A percentile compares a stretch with the other conserved stretches of the same genome.
Conservation (phyloP, 2,329 filamentous ascomycete genomes). For the Amauroascus verrucosus region DNA sequence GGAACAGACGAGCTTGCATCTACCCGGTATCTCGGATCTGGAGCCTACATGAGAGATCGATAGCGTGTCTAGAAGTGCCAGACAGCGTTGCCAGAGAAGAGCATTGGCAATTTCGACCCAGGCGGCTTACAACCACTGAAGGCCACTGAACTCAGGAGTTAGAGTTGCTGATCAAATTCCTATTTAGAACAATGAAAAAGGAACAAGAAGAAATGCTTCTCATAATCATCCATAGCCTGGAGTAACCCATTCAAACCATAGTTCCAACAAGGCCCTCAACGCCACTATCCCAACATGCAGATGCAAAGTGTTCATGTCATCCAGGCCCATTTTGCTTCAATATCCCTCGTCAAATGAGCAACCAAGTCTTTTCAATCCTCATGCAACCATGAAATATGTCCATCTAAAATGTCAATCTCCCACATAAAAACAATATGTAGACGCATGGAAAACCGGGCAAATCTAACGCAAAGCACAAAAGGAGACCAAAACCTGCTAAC, state of each 20-base stretch:
- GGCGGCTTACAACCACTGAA: background rate
- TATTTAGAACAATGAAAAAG: background rate
- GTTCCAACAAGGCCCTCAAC: conserved; percentile 6
- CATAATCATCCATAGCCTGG: background rate
- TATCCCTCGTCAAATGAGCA: background rate
- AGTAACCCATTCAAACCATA: background rate
- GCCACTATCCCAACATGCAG: conserved; percentile 3
- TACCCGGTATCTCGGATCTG: background rate
- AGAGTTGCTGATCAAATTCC: too few relatives aligned
- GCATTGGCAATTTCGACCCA: background rate
- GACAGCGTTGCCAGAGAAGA: background rate
- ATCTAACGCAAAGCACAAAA: background rate
- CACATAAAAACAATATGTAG: background rate
- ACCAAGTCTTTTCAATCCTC: background rate
- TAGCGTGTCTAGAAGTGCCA: too few relatives aligned
- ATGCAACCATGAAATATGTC: background rate
- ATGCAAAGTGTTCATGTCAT: conserved; percentile 4
- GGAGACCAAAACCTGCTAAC: background rate
- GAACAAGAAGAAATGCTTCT: background rate
- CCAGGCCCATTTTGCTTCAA: background rate
- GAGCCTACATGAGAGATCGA: too few relatives aligned
- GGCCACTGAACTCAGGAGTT: too few relatives aligned
- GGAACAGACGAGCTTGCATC: conserved; percentile 1
- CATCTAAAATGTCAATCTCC: background rate
- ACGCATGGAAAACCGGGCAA: background rate